Evolutionary conservation across 2,329 filamentous ascomycete species (phyloP).

Genomic region (Colletotrichum eremochloae): DNA sequence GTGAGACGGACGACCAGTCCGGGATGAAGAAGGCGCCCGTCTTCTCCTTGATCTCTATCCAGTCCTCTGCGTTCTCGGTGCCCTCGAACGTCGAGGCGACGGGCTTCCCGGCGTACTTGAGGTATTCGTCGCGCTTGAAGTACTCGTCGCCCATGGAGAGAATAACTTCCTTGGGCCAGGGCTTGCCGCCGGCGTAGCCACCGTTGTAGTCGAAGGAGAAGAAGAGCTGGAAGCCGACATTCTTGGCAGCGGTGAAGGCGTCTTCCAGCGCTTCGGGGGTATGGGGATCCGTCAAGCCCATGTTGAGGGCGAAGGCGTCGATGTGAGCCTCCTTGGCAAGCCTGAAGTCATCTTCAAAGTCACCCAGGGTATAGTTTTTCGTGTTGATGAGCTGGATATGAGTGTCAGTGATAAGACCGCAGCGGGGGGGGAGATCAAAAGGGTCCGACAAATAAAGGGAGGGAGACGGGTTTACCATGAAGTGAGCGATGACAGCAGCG

Average conservation of each 20-base stretch:
- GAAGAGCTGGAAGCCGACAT: slow-evolving; percentile 48
- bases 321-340: slow-evolving; percentile 57
- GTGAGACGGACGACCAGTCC: slow-evolving; percentile 57
- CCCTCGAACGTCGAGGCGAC: slow-evolving; percentile 62
- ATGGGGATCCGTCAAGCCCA: slow-evolving; percentile 31
- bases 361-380: slow-evolving; percentile 49
- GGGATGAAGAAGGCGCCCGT: slow-evolving; percentile 60
- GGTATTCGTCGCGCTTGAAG: slow-evolving; percentile 38
- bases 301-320: slow-evolving; percentile 48
- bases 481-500: slow-evolving; percentile 38
- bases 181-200: slow-evolving; percentile 41
- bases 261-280: slow-evolving; percentile 28
- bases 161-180: slow-evolving; percentile 39
- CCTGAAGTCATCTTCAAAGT: slow-evolving; percentile 63
- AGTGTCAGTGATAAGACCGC: slow-evolving; percentile 1
- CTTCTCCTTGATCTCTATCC: slow-evolving; percentile 56
- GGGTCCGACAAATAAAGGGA: not conserved
- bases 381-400: slow-evolving; percentile 33
- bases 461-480: slow-evolving; percentile 29
- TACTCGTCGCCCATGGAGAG: slow-evolving; percentile 34
- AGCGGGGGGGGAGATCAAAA: not conserved
- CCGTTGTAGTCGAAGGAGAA: slow-evolving; percentile 52
- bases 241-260: slow-evolving; percentile 41
- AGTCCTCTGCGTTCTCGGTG: slow-evolving; percentile 55
- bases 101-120: slow-evolving; percentile 48